Evolutionary conservation across 768 basidiomycete species (phyloP).

Genomic region (Boletus rubroflammeus): DNA sequence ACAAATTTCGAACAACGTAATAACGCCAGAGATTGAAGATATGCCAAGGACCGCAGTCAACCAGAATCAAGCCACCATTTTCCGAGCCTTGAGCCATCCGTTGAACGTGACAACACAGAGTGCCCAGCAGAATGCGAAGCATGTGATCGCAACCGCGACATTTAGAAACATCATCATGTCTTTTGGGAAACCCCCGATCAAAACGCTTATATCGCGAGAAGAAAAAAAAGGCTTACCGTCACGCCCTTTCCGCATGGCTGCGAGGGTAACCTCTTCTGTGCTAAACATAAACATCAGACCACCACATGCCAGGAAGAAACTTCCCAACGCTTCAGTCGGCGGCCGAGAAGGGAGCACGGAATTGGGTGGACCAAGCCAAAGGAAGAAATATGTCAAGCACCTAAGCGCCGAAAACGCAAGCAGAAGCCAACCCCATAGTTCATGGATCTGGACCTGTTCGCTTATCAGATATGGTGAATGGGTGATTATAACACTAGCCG

Average conservation of each 20-base stretch:
- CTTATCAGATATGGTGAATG: slow-evolving; percentile 5
- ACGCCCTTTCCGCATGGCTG: slow-evolving; percentile 85
- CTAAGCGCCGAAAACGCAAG: slow-evolving; percentile 74
- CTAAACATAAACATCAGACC: slow-evolving; percentile 89
- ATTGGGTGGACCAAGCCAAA: slow-evolving; percentile 81
- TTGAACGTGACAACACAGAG: slow-evolving; percentile 73
- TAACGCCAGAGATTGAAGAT: not conserved
- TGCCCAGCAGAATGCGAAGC: slow-evolving; percentile 83
- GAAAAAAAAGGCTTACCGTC: slow-evolving; percentile 54
- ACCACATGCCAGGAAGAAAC: slow-evolving; percentile 84
- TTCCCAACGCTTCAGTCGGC: slow-evolving; percentile 86
- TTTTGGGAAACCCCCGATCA: slow-evolving; percentile 22
- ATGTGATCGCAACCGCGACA: slow-evolving; percentile 80
- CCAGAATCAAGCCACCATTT: slow-evolving; percentile 17
- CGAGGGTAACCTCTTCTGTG: slow-evolving; percentile 83
- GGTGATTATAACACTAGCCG: not conserved
- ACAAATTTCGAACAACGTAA: not conserved
- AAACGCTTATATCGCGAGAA: not conserved
- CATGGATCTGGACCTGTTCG: slow-evolving; percentile 77
- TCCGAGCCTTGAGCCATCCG: slow-evolving; percentile 65
- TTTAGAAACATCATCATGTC: slow-evolving; percentile 91
- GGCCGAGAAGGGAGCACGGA: slow-evolving; percentile 89
- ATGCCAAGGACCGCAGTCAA: not conserved
- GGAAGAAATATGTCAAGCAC: slow-evolving; percentile 90
- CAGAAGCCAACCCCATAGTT: slow-evolving; percentile 87